A percentile compares a stretch with the other conserved stretches of the same genome.
These are phyloP conservation scores for Rubia yunnanensis DNA, from an alignment of 257 asterid species.

Conservation along the genomic window DNA sequence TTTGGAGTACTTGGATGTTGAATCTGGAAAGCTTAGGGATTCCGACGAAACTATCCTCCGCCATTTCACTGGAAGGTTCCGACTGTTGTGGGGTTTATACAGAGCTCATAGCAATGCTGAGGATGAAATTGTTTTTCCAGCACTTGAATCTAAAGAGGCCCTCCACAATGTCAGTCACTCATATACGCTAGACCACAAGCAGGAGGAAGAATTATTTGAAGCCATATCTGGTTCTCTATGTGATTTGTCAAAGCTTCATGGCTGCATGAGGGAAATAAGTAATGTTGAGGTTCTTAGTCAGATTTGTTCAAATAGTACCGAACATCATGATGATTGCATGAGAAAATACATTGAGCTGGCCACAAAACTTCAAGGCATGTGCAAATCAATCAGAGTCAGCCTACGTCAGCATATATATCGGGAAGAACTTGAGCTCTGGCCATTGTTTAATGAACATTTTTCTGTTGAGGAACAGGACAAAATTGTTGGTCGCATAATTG, in stretches of 20 bases:
- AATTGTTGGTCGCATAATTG: conserved; percentile 44
- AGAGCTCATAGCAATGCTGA: conserved; percentile 45
- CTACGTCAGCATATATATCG: conserved; percentile 39
- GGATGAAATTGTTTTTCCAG: conserved; percentile 45
- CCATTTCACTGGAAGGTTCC: conserved; percentile 40
- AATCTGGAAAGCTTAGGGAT: conserved; percentile 34
- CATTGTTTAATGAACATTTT: conserved; percentile 33
- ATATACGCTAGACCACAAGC: conserved; percentile 41
- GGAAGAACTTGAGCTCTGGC: conserved; percentile 50
- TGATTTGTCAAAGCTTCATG: conserved; percentile 31
- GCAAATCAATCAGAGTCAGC: conserved; percentile 40
- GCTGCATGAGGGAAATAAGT: conserved; percentile 13
- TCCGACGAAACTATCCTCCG: conserved; percentile 30
- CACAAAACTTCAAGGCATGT: conserved; percentile 44
- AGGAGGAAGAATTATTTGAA: conserved; percentile 37
- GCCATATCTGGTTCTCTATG: conserved; percentile 29
- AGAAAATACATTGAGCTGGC: conserved; percentile 33
- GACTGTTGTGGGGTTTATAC: conserved; percentile 37
- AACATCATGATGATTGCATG: conserved; percentile 6
- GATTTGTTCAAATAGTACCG: conserved; percentile 8
- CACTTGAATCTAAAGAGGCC: conserved; percentile 39
- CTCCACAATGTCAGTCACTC: conserved; percentile 46
- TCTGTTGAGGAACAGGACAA: conserved; percentile 42
- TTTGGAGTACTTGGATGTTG: conserved; percentile 41
- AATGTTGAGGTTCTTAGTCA: conserved; percentile 7